Conservation (phyloP, 305 asterid genomes). For the Euphrasia arctica region DNA sequence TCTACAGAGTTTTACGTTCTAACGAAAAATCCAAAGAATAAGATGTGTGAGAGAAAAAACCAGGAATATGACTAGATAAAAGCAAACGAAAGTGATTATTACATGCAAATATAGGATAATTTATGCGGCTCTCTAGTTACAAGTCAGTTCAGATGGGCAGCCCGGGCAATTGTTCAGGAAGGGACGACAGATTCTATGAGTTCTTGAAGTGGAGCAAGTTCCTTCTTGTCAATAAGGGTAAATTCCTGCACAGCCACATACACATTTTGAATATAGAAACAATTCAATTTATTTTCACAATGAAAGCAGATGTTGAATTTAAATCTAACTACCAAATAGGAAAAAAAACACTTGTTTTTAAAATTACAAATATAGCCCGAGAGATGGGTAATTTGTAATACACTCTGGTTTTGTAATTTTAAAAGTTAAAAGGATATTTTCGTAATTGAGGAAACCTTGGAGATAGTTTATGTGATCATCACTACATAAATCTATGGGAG, state of each 20-base stretch:
- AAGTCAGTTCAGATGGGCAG: conserved; percentile 30
- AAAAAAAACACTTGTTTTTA: not conserved
- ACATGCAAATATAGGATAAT: conserved; percentile 5
- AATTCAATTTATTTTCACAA: conserved; percentile 2
- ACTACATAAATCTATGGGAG: too few relatives aligned
- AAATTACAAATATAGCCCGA: not conserved
- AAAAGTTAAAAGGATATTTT: not conserved
- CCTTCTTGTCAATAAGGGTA: conserved; percentile 89
- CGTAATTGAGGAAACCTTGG: not conserved
- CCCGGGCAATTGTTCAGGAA: conserved; percentile 32
- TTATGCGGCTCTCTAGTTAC: conserved; percentile 15
- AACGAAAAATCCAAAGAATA: not conserved
- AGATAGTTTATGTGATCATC: too few relatives aligned
- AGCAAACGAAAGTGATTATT: conserved; percentile 19
- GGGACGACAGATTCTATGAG: conserved; percentile 89
- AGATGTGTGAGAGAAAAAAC: not conserved
- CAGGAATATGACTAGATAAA: conserved; percentile 3
- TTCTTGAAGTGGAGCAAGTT: conserved; percentile 96
- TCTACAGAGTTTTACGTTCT: not conserved
- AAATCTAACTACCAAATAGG: not conserved
- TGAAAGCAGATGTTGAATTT: not conserved
- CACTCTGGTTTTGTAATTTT: not conserved
- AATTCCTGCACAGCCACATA: conserved; percentile 65
- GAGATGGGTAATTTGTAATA: not conserved
- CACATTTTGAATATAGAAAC: not conserved